Evolutionary conservation across 1,139 yeast species (phyloP), one percentile per base, ranked within the genome.

Genomic region (Hyphopichia fennica): DNA sequence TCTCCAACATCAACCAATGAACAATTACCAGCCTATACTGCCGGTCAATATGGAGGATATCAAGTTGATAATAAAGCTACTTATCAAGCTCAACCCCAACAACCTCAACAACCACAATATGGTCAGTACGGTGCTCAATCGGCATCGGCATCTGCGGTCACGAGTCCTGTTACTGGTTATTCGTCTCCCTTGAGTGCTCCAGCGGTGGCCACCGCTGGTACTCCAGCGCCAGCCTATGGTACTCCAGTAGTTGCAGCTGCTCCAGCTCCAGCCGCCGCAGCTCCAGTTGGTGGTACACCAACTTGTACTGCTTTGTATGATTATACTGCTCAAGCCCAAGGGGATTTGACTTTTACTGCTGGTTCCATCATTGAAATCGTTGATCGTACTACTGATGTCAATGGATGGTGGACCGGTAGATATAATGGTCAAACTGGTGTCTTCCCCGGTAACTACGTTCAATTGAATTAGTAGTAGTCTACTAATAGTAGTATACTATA

Each of bases 401-500:
- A 89, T 56, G 98, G 96, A 3, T 93, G 99, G 99, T 93, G 99
- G 99, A 88, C 96, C 1, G 99, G 99, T n/a, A 71, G 75, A 42
- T 71, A 79, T 52, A 88, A 90, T 55, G 97, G 97, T 10, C 84
- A 76, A 47, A 82, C 84, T 43, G 99, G 99, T 42, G 87, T 84
- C 7, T 93, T 93, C 72, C 99, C 99, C 4, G 98, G 97, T 14
- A 93, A 91, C 62, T 93, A 93, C 58, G 98, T 93, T 29, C 91
- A 87, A 60, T 64, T 87, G 48, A 79, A 79, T 53, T 62, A 27
- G 11, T 27, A 27, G 10, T 7, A 22, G 10, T 22, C n/a, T n/a
- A n/a, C n/a, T n/a, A n/a, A n/a, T n/a, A n/a, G n/a, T n/a, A n/a
- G n/a, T n/a, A n/a, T n/a, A n/a, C n/a, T n/a, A n/a, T n/a, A n/a